Percentiles rank a stretch among this genome's conserved stretches.
Conservation (phyloP, 2,329 filamentous ascomycete species). For the Penicillium italicum region DNA sequence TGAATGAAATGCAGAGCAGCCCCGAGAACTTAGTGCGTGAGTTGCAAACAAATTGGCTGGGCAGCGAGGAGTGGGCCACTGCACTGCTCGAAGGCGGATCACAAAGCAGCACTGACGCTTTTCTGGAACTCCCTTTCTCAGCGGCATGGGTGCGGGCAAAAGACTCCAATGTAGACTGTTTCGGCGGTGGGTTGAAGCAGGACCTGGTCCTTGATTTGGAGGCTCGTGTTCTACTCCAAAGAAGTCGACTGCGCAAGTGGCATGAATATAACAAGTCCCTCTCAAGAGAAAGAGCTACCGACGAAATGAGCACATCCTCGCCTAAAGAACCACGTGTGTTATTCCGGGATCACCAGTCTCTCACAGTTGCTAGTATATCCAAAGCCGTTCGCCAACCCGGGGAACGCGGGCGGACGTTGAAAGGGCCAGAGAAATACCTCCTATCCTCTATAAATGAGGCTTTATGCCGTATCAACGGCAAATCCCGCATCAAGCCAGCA, state of each 20-base stretch:
- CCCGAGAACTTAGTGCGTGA: conserved; percentile 41
- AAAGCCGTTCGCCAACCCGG: conserved; percentile 32
- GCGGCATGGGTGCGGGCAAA: conserved; percentile 68
- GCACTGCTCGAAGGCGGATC: conserved; percentile 65
- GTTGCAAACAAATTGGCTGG: conserved; percentile 71
- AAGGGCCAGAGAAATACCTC: conserved; percentile 31
- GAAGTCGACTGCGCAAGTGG: conserved; percentile 68
- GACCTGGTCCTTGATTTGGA: conserved; percentile 66
- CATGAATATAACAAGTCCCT: conserved; percentile 57
- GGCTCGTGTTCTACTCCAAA: conserved; percentile 62
- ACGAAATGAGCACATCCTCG: not conserved
- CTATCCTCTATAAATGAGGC: conserved; percentile 36
- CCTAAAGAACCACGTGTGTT: conserved; percentile 19
- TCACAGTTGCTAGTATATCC: conserved; percentile 39
- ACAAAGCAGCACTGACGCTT: conserved; percentile 53
- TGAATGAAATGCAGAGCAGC: conserved; percentile 37
- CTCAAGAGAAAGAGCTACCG: conserved; percentile 16
- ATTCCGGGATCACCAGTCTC: conserved; percentile 39
- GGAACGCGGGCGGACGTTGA: conserved; percentile 18
- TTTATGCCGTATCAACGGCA: conserved; percentile 30
- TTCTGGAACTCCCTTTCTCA: conserved; percentile 66
- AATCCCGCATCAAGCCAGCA: conserved; percentile 3
- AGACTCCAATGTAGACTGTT: conserved; percentile 51
- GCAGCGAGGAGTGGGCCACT: conserved; percentile 70
- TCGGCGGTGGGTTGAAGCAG: conserved; percentile 19